phyloP scores from a whole-genome alignment of 108 stramenopile species.

The Bacterosira constricta region DNA sequence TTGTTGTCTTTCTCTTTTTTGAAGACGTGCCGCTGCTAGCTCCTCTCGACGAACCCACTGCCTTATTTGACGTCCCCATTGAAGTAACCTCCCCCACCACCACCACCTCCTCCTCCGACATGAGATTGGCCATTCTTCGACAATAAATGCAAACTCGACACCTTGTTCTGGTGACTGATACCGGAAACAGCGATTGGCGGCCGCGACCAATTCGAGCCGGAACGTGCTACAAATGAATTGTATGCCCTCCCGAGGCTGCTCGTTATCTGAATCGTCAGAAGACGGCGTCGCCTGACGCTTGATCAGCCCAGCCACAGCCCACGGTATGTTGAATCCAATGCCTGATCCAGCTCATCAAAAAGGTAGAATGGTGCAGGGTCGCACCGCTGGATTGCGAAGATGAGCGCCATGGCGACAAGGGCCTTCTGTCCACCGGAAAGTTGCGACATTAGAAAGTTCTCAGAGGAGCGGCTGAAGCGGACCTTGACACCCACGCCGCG shows the following conservation, averaged over 20 bases:
- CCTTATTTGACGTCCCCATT: conserved; percentile 53
- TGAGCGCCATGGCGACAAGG: conserved; percentile 97
- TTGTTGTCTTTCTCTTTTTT: conserved; percentile 47
- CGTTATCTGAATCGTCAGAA: conserved; percentile 75
- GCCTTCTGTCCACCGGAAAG: conserved; percentile 99
- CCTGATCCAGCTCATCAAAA: conserved; percentile 98
- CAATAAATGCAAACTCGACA: conserved; percentile 79
- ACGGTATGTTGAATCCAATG: conserved; percentile 95
- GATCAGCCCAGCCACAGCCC: conserved; percentile 95
- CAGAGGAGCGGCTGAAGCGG: conserved; percentile 87
- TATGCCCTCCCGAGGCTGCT: conserved; percentile 61
- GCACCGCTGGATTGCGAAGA: conserved; percentile 98
- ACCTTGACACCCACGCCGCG: conserved; percentile 92
- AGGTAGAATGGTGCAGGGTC: conserved; percentile 99
- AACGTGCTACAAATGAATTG: conserved; percentile 99
- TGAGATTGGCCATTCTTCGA: conserved; percentile 87
- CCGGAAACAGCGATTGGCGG: conserved; percentile 89
- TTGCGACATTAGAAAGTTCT: conserved; percentile 92
- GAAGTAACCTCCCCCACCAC: conserved; percentile 75
- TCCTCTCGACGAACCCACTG: conserved; percentile 22
- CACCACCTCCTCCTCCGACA: conserved; percentile 81
- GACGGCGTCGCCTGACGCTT: conserved; percentile 87
- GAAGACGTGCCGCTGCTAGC: conserved; percentile 8
- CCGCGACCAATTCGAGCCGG: conserved; percentile 95
- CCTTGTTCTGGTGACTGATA: conserved; percentile 90